phyloP scores from a whole-genome alignment of 2,329 filamentous ascomycete genomes.

The Colletotrichum kahawae region DNA sequence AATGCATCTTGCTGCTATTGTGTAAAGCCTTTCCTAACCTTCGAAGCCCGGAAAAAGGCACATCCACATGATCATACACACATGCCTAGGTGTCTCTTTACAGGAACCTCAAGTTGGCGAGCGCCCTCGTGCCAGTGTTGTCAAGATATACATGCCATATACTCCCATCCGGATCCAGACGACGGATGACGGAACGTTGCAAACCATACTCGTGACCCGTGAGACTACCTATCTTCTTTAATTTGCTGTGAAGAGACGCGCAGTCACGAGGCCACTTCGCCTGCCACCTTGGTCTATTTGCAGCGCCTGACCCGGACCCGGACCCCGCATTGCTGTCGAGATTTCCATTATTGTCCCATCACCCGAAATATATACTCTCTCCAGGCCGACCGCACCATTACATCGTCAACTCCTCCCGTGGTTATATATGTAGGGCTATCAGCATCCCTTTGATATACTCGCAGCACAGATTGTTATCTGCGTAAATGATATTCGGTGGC shows the following conservation, averaged over 20 bases:
- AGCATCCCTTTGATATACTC: accelerated
- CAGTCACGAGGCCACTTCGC: no score
- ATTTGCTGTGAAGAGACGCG: accelerated
- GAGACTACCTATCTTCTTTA: background rate
- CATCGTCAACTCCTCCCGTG: background rate
- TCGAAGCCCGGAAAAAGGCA: background rate
- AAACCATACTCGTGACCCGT: accelerated
- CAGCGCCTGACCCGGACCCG: no score
- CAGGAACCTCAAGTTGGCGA: background rate
- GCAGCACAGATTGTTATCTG: no score
- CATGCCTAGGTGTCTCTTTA: accelerated
- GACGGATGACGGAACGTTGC: no score
- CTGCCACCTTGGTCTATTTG: no score
- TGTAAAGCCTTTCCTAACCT: background rate
- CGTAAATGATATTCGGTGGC: no score
- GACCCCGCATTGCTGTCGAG: no score
- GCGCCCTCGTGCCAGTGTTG: background rate
- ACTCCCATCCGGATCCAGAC: accelerated
- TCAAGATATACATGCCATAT: background rate
- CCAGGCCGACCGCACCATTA: no score
- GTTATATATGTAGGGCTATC: no score
- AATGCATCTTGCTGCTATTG: background rate
- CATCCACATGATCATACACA: background rate
- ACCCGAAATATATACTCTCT: background rate
- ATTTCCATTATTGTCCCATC: background rate